Percentiles rank a stretch among this genome's conserved stretches.
Conservation (phyloP, 495 filamentous ascomycete genomes). For the Extremus antarcticus region DNA sequence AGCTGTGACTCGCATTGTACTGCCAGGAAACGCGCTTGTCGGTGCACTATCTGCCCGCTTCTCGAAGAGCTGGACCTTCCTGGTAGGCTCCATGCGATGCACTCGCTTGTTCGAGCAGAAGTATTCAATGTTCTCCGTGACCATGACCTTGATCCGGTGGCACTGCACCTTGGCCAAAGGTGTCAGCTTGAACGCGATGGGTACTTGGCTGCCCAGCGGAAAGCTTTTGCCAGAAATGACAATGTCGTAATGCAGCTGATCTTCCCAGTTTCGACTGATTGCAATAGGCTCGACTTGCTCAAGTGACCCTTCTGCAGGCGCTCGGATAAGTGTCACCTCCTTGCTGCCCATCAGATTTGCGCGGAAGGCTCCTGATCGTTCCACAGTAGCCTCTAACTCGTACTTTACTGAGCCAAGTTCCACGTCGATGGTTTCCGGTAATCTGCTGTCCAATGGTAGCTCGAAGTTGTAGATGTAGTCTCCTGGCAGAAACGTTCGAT, state of each 20-base stretch:
- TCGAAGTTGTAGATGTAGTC: constrained; percentile 94
- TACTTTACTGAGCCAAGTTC: constrained; percentile 84
- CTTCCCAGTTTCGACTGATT: constrained; percentile 94
- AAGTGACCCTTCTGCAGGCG: constrained; percentile 81
- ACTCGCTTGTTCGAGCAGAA: constrained; percentile 81
- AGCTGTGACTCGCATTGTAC: constrained; percentile 64
- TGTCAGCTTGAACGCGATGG: constrained; percentile 95
- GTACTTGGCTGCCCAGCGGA: constrained; percentile 80
- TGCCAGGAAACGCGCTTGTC: constrained; percentile 65
- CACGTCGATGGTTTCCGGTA: constrained; percentile 84
- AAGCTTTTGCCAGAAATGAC: constrained; percentile 98
- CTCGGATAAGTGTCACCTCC: constrained; percentile 77
- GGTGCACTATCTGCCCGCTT: constrained; percentile 76
- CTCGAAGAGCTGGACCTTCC: constrained; percentile 82
- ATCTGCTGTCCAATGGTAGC: constrained; percentile 79
- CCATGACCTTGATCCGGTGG: constrained; percentile 88
- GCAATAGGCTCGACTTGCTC: constrained; percentile 95
- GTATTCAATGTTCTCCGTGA: constrained; percentile 91
- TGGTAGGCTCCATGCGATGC: constrained; percentile 69
- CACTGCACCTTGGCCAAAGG: constrained; percentile 93
- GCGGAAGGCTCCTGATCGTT: constrained; percentile 85
- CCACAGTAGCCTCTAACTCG: constrained; percentile 77
- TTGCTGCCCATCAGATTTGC: constrained; percentile 75
- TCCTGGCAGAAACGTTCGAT: constrained; percentile 78
- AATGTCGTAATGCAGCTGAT: constrained; percentile 97